Evolutionary conservation across 768 basidiomycete genomes (phyloP), one percentile per base, ranked within the genome.

Genomic region (Scleroderma citrinum): DNA sequence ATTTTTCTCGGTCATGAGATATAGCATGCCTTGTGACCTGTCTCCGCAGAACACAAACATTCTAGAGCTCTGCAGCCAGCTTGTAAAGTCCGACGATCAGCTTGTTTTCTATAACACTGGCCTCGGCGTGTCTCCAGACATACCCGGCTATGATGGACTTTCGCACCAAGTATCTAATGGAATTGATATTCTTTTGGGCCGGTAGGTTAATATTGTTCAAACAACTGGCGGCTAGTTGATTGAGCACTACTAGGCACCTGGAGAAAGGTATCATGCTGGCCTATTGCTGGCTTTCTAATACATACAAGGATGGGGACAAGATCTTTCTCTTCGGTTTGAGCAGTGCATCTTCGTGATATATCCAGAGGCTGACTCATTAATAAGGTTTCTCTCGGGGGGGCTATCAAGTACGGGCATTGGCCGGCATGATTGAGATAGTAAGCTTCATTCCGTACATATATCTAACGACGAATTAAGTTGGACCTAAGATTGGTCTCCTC

Each of bases 321-420:
- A 68, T 76, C 19, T 75, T 61, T 54, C 46, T 76, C 5, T 74
- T 76, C 40, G 74, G 73, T 69, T 39, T 26, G 59, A 5, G 4
- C 11, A 7, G 4, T 23, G 23, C 30, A 24, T 19, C n/a, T 21
- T 5, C 12, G 4, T 34, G 41, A 20, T 40, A 8, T 10, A 32
- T 37, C 23, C 2, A 19, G 26, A 29, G 8, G 7, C 55, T 56
- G 19, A 62, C 24, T 10, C 42, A n/a, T 7, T 29, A 24, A 29
- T 6, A 32, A 76, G 74, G 74, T 3, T 76, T 71, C 52, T 75
- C 75, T 3, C 71, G 75, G n/a, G 74, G 74, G 7, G 75, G 71
- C 14, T 76, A 73, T 51, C 74, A 75, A 56, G 71, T 68, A 3
- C 67, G 74, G 23, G 68, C 62, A 1, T 44, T 76, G 35, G 70